Evolutionary conservation across 2,329 filamentous ascomycete genomes (phyloP).

Genomic region (Passalora sequoiae): DNA sequence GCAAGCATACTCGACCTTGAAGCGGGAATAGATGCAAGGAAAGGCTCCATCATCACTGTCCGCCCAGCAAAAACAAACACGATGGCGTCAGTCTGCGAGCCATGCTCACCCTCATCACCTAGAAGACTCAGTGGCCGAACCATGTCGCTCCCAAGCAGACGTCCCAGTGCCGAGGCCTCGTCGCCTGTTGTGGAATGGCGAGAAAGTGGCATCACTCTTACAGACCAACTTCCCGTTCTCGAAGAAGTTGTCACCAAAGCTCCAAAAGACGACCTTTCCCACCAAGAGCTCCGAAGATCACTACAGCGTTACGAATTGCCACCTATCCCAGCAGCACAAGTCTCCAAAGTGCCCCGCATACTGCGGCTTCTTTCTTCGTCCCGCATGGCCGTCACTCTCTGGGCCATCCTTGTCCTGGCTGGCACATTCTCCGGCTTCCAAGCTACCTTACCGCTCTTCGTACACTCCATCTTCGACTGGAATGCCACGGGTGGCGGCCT

Average conservation of each 20-base stretch:
- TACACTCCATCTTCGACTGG: conserved; percentile 21
- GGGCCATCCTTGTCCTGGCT: conserved; percentile 21
- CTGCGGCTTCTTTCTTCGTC: conserved; percentile 17
- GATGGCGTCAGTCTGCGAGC: neutral
- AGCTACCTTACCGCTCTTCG: conserved; percentile 19
- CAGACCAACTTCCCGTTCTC: neutral
- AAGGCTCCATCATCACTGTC: neutral
- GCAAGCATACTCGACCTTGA: too few relatives aligned
- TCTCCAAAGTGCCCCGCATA: conserved; percentile 12
- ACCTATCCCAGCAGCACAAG: neutral
- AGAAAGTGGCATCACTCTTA: neutral
- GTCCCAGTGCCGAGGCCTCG: neutral
- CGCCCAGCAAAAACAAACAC: neutral
- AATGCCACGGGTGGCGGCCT: conserved; percentile 18
- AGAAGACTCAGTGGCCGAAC: neutral
- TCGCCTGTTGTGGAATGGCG: neutral
- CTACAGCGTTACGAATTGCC: neutral
- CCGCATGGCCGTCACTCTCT: conserved; percentile 21
- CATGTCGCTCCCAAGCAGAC: neutral
- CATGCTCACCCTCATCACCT: neutral
- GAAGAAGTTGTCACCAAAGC: neutral
- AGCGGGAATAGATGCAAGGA: neutral
- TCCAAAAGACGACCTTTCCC: neutral
- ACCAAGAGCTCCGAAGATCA: neutral
- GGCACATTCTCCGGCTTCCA: conserved; percentile 20